phyloP scores from a whole-genome alignment of 345 rosid species.

The Lenwebbia sp. region DNA sequence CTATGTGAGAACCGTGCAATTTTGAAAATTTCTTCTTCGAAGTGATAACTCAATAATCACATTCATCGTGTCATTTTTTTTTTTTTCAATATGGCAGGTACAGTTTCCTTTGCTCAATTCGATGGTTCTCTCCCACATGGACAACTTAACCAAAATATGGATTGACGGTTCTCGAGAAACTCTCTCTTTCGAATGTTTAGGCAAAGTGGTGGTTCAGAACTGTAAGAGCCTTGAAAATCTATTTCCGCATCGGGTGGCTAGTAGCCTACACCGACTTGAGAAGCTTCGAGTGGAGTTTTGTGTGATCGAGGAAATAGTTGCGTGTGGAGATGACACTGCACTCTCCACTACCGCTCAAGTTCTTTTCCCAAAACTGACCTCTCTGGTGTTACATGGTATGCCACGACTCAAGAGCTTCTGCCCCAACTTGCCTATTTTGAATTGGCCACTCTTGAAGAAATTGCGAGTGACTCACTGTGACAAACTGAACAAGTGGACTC shows the following conservation, averaged over 20 bases:
- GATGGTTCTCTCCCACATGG: neutral
- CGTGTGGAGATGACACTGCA: neutral
- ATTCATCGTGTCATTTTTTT: neutral
- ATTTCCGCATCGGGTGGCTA: neutral
- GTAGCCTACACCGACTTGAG: neutral
- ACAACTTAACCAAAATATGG: neutral
- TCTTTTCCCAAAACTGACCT: neutral
- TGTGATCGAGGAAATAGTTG: neutral
- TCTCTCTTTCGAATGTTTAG: neutral
- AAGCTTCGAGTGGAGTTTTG: neutral
- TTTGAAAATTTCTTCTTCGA: neutral
- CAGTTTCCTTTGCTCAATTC: rapidly evolving
- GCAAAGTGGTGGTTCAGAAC: neutral
- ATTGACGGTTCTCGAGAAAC: neutral
- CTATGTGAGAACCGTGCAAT: neutral
- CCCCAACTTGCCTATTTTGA: neutral
- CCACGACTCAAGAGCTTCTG: neutral
- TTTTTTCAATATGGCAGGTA: neutral
- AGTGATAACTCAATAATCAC: too few species aligned
- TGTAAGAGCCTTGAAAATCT: neutral
- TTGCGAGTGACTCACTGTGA: neutral
- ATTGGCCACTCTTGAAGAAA: neutral
- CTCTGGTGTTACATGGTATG: neutral
- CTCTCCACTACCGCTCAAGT: neutral
- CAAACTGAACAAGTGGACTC: neutral